A percentile compares a stretch with the other conserved stretches of the same genome.
phyloP scores from a whole-genome alignment of 2,329 filamentous ascomycete genomes.

The Cladophialophora carrionii region DNA sequence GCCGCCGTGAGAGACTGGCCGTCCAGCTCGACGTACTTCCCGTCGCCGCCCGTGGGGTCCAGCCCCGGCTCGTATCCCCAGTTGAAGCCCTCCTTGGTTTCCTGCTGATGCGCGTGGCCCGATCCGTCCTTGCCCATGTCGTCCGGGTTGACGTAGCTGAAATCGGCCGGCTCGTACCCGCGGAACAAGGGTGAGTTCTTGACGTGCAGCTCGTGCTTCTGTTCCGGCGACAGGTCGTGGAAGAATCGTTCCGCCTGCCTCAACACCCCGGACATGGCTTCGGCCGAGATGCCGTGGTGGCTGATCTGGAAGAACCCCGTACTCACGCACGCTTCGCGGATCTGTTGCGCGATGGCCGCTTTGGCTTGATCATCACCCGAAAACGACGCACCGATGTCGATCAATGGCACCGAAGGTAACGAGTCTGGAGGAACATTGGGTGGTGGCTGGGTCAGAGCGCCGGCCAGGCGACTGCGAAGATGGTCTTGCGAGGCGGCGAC shows the following conservation, averaged over 20 bases:
- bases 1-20: slow-evolving; percentile 26
- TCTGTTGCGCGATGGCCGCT: slow-evolving; percentile 42
- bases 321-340: slow-evolving; percentile 51
- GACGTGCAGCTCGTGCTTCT: slow-evolving; percentile 43
- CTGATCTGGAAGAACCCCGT: slow-evolving; percentile 61
- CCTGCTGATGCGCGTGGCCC: slow-evolving; percentile 18
- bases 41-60: slow-evolving; percentile 35
- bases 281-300: slow-evolving; percentile 52
- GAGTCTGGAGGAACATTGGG: slow-evolving; percentile 18
- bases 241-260: slow-evolving; percentile 55
- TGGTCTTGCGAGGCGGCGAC: slow-evolving; percentile 31
- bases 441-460: slow-evolving; percentile 30
- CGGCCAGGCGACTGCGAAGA: slow-evolving; percentile 34
- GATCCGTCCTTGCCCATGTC: slow-evolving; percentile 17
- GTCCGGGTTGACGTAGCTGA: slow-evolving; percentile 37
- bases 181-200: slow-evolving; percentile 44
- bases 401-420: slow-evolving; percentile 35
- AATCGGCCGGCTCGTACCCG: slow-evolving; percentile 36
- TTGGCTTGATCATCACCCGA: slow-evolving; percentile 17
- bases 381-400: slow-evolving; percentile 37
- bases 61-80: slow-evolving; percentile 37
- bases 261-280: slow-evolving; percentile 50
- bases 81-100: slow-evolving; percentile 39
- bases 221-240: slow-evolving; percentile 32
- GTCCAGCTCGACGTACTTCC: slow-evolving; percentile 37